phyloP scores from a whole-genome alignment of 106 monocot species.

The Dendrobium officinale region DNA sequence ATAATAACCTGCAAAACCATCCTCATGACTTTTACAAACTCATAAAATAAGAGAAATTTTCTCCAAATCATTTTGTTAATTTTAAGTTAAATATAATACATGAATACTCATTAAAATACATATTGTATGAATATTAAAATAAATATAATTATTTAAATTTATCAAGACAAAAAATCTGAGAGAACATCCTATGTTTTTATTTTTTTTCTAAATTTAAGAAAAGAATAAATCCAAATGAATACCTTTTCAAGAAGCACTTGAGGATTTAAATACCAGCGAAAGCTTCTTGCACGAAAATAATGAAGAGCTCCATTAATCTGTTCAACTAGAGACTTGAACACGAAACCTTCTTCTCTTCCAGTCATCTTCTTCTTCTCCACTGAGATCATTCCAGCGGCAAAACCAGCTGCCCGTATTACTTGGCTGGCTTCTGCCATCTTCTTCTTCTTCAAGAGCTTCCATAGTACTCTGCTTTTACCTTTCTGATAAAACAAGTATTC shows the following conservation, averaged over 20 bases:
- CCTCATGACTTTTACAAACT: too few relatives aligned
- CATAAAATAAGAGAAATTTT: too few relatives aligned
- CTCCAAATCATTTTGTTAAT: too few relatives aligned
- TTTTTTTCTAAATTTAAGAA: too few relatives aligned
- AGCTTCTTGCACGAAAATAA: background rate
- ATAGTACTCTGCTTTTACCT: background rate
- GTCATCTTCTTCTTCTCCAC: background rate
- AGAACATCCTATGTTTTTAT: too few relatives aligned
- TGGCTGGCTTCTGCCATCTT: background rate
- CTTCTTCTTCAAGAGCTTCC: background rate
- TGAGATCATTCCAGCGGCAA: background rate
- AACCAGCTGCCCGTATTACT: background rate
- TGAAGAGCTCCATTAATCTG: background rate
- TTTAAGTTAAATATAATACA: background rate
- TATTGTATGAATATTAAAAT: background rate
- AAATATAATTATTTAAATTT: background rate
- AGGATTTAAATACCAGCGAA: background rate
- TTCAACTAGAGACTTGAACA: background rate
- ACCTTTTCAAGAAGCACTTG: background rate
- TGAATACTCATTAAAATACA: background rate
- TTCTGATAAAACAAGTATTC: background rate
- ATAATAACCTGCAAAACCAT: slow-evolving; percentile 4
- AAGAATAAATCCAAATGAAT: too few relatives aligned
- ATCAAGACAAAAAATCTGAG: background rate
- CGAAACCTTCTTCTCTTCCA: background rate